Evolutionary conservation across 106 monocot species (phyloP).

Genomic region (Dendrobium catenatum): DNA sequence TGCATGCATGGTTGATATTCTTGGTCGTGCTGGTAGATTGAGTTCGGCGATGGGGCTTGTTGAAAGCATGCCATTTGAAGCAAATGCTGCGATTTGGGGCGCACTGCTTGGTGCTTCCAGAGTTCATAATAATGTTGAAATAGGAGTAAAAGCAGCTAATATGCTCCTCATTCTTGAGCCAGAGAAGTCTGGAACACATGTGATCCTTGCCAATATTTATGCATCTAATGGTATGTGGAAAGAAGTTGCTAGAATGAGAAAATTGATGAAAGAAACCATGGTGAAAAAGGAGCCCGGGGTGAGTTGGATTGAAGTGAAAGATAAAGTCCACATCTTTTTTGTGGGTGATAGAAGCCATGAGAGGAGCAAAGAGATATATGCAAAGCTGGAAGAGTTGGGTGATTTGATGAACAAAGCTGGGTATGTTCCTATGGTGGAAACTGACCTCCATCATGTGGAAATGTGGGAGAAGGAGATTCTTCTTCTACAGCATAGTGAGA

Average conservation of each 20-base stretch:
- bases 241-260: conserved; percentile 44
- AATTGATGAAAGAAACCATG: conserved; percentile 52
- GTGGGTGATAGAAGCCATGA: conserved; percentile 71
- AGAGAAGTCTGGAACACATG: conserved; percentile 77
- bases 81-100: conserved; percentile 75
- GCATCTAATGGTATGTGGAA: conserved; percentile 61
- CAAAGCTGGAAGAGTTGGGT: conserved; percentile 65
- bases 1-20: conserved; percentile 80
- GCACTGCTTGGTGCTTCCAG: conserved; percentile 71
- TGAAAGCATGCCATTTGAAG: conserved; percentile 66
- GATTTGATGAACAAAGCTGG: conserved; percentile 58
- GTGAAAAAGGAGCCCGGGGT: conserved; percentile 86
- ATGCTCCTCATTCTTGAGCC: conserved; percentile 73
- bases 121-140: conserved; percentile 48
- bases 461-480: conserved; percentile 66
- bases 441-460: conserved; percentile 60
- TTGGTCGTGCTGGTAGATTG: conserved; percentile 69
- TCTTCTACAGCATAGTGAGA: conserved; percentile 80
- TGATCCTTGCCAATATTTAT: conserved; percentile 71
- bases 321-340: conserved; percentile 62
- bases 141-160: conserved; percentile 63
- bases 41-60: conserved; percentile 62
- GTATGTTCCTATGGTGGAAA: conserved; percentile 62
- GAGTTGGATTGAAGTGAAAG: conserved; percentile 81
- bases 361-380: conserved; percentile 59